Percentiles rank a stretch among this genome's conserved stretches.
Conservation (phyloP, 768 basidiomycete genomes). For the Fistulinella prunicolor region DNA sequence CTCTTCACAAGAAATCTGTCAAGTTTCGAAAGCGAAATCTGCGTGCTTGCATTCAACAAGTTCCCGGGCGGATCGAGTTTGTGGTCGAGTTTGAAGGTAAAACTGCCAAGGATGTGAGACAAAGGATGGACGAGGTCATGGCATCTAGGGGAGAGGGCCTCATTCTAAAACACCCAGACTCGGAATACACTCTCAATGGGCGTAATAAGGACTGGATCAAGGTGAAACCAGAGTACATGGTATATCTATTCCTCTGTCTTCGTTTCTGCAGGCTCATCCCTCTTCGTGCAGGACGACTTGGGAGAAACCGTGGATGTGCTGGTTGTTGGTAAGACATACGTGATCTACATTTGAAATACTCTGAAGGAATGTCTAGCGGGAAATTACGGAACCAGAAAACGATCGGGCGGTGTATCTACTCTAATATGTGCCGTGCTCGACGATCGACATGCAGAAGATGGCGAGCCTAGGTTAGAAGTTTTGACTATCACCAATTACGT, state of each 20-base stretch:
- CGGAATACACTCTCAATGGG: constrained; percentile 82
- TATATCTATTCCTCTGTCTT: constrained; percentile 25
- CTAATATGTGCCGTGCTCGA: constrained; percentile 88
- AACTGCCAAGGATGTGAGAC: constrained; percentile 77
- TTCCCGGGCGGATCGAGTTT: constrained; percentile 81
- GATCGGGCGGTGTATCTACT: constrained; percentile 87
- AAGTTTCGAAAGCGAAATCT: constrained; percentile 79
- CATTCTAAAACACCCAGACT: constrained; percentile 81
- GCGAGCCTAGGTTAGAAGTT: constrained; percentile 55
- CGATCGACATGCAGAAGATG: constrained; percentile 53
- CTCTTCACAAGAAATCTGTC: constrained; percentile 68
- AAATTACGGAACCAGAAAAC: constrained; percentile 82
- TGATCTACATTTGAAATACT: not conserved
- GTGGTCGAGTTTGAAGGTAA: constrained; percentile 67
- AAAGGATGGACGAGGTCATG: constrained; percentile 80
- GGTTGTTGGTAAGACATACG: constrained; percentile 65
- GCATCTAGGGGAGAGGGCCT: constrained; percentile 87
- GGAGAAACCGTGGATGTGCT: constrained; percentile 91
- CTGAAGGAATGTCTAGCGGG: constrained; percentile 50
- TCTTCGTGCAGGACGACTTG: constrained; percentile 68
- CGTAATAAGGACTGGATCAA: constrained; percentile 94
- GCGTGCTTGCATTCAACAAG: constrained; percentile 58
- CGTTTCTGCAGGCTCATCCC: too few species aligned
- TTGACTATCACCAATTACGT: not conserved
- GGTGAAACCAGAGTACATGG: constrained; percentile 89